Evolutionary conservation across 2,329 filamentous ascomycete species (phyloP).

Genomic region (Sclerotiophoma versabilis): DNA sequence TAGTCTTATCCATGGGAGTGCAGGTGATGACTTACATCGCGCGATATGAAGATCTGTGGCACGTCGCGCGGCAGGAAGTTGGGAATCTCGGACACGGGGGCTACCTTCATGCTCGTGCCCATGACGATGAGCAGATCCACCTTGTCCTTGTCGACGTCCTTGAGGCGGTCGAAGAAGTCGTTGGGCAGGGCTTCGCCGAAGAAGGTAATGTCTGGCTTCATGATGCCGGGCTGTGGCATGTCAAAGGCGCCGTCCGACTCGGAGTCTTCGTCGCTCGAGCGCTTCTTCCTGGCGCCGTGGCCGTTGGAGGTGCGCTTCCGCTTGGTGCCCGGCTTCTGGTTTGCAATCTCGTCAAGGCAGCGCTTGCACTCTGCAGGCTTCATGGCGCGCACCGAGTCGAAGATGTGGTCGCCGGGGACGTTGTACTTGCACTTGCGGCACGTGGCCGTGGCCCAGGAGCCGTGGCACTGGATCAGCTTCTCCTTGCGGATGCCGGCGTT

Average conservation of each 20-base stretch:
- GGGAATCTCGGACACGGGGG: slow-evolving; percentile 90
- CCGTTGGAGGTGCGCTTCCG: slow-evolving; percentile 61
- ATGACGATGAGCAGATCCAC: slow-evolving; percentile 95
- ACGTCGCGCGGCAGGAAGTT: slow-evolving; percentile 79
- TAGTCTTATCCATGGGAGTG: not conserved
- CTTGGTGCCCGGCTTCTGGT: slow-evolving; percentile 58
- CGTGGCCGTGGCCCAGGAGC: slow-evolving; percentile 90
- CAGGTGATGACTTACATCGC: slow-evolving; percentile 63
- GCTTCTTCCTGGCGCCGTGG: slow-evolving; percentile 45
- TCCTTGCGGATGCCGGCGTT: slow-evolving; percentile 81
- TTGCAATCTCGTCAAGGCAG: slow-evolving; percentile 67
- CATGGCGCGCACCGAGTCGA: slow-evolving; percentile 77
- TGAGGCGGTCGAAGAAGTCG: slow-evolving; percentile 79
- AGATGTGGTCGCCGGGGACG: slow-evolving; percentile 78
- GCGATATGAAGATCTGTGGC: slow-evolving; percentile 89
- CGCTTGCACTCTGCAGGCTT: slow-evolving; percentile 78
- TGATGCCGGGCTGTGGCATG: slow-evolving; percentile 75
- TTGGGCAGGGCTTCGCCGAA: slow-evolving; percentile 91
- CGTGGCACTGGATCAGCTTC: slow-evolving; percentile 94
- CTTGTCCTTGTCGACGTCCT: slow-evolving; percentile 78
- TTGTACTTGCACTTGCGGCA: slow-evolving; percentile 83
- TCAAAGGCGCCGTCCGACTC: slow-evolving; percentile 68
- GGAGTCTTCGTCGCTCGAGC: slow-evolving; percentile 62
- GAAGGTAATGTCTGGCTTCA: slow-evolving; percentile 98
- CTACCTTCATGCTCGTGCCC: slow-evolving; percentile 93